Evolutionary conservation across 495 filamentous ascomycete genomes (phyloP).

Genomic region (Xylaria scruposa): DNA sequence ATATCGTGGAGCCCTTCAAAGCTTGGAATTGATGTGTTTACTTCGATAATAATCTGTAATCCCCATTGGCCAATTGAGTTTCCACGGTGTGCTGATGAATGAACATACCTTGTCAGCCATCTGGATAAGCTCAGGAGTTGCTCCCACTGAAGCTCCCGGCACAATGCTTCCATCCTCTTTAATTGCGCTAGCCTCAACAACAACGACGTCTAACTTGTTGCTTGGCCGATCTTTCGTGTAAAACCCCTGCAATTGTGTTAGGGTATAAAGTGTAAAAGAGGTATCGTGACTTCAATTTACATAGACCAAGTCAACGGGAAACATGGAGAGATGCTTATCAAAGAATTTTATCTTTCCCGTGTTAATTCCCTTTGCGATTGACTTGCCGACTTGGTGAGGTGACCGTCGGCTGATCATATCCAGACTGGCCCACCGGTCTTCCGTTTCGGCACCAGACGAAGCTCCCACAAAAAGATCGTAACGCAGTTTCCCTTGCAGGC

Average conservation of each 20-base stretch:
- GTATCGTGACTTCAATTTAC: conserved; percentile 49
- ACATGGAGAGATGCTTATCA: conserved; percentile 93
- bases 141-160: conserved; percentile 85
- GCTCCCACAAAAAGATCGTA: conserved; percentile 90
- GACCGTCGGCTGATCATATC: conserved; percentile 89
- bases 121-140: conserved; percentile 84
- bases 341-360: conserved; percentile 89
- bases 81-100: neutral
- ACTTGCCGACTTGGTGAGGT: conserved; percentile 91
- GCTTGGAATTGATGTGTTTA: conserved; percentile 84
- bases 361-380: conserved; percentile 91
- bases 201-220: conserved; percentile 79
- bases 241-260: conserved; percentile 62
- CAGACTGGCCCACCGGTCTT: conserved; percentile 84
- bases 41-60: conserved; percentile 79
- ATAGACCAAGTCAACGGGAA: conserved; percentile 85
- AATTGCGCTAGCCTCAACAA: conserved; percentile 88
- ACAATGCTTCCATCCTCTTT: conserved; percentile 94
- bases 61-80: conserved; percentile 8
- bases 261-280: neutral
- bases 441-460: conserved; percentile 87
- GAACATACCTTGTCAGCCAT: conserved; percentile 76
- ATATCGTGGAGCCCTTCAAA: conserved; percentile 94
- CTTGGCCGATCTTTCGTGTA: conserved; percentile 78
- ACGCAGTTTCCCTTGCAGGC: conserved; percentile 79